Evolutionary conservation across 306 rosid species (phyloP).

Genomic region (Prunus mira): DNA sequence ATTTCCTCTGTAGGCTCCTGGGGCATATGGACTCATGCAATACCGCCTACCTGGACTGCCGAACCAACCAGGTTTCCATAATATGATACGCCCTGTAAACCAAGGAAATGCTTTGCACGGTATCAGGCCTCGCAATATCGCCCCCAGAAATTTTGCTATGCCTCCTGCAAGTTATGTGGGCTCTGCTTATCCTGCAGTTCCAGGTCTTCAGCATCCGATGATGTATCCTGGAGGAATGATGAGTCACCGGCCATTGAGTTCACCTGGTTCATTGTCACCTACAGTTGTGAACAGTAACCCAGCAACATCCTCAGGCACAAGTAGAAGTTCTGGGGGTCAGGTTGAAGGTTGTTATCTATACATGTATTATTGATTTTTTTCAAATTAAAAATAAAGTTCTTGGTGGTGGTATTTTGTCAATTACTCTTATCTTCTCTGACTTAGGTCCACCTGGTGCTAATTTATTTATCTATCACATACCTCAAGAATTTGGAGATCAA

Average conservation of each 20-base stretch:
- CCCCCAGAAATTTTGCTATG: slow-evolving; percentile 67
- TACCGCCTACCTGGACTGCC: slow-evolving; percentile 90
- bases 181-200: slow-evolving; percentile 72
- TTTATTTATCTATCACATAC: slow-evolving; percentile 97
- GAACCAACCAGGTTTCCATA: slow-evolving; percentile 87
- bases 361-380: neutral
- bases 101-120: slow-evolving; percentile 80
- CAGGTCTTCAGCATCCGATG: slow-evolving; percentile 88
- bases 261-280: slow-evolving; percentile 73
- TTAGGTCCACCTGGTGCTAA: slow-evolving; percentile 98
- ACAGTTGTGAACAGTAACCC: slow-evolving; percentile 48
- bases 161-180: slow-evolving; percentile 71
- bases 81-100: slow-evolving; percentile 72
- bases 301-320: slow-evolving; percentile 53
- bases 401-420: slow-evolving; percentile 28
- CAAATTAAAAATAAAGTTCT: neutral
- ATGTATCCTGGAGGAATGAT: slow-evolving; percentile 74
- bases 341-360: slow-evolving; percentile 70
- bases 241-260: slow-evolving; percentile 65
- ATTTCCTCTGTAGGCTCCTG: slow-evolving; percentile 66
- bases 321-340: slow-evolving; percentile 73
- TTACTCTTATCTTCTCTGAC: slow-evolving; percentile 32
- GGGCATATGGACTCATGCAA: slow-evolving; percentile 78
- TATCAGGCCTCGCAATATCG: slow-evolving; percentile 52
- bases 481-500: slow-evolving; percentile 93